Percentiles rank a stretch among this genome's conserved stretches.
Conservation (phyloP, 2,329 filamentous ascomycete species). For the Cryphonectria radicalis region DNA sequence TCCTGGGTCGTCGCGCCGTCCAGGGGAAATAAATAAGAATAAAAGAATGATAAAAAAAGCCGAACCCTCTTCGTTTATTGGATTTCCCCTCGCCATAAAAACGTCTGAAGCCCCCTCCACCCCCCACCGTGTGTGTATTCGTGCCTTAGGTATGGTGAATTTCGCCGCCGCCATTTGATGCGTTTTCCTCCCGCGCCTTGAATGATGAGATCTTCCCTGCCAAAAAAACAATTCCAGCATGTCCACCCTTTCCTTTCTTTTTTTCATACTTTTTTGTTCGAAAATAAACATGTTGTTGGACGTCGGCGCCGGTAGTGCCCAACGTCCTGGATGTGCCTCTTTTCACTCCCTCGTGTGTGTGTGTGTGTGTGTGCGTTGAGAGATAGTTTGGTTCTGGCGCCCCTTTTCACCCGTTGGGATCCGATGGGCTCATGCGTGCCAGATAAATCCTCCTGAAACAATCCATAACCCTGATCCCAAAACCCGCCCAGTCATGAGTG, state of each 20-base stretch:
- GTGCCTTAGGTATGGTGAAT: conserved; percentile 19
- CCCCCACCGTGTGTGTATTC: conserved; percentile 4
- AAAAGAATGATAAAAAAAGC: neutral
- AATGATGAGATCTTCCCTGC: conserved; percentile 23
- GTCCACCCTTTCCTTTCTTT: conserved; percentile 18
- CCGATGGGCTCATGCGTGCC: conserved; percentile 5
- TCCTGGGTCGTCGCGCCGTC: neutral
- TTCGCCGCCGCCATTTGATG: conserved; percentile 20
- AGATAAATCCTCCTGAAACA: conserved; percentile 13
- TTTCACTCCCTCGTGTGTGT: conserved; percentile 11
- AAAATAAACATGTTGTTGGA: conserved; percentile 15
- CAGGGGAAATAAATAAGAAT: neutral
- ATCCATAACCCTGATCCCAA: conserved; percentile 4
- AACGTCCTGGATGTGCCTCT: conserved; percentile 18
- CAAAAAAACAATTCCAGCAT: conserved; percentile 19
- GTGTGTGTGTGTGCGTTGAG: too few relatives aligned
- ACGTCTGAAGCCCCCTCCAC: neutral
- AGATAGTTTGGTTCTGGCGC: conserved; percentile 17
- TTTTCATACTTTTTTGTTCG: conserved; percentile 19
- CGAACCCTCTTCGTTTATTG: neutral
- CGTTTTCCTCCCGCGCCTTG: conserved; percentile 22
- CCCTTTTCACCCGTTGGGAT: conserved; percentile 1
- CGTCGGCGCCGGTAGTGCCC: conserved; percentile 8
- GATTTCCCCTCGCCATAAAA: neutral
- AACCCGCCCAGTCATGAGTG: neutral